A percentile compares a stretch with the other conserved stretches of the same genome.
These are phyloP conservation scores for Dactylellina haptotyla DNA, from an alignment of 2,329 filamentous ascomycete genomes.

Conservation along the genomic window DNA sequence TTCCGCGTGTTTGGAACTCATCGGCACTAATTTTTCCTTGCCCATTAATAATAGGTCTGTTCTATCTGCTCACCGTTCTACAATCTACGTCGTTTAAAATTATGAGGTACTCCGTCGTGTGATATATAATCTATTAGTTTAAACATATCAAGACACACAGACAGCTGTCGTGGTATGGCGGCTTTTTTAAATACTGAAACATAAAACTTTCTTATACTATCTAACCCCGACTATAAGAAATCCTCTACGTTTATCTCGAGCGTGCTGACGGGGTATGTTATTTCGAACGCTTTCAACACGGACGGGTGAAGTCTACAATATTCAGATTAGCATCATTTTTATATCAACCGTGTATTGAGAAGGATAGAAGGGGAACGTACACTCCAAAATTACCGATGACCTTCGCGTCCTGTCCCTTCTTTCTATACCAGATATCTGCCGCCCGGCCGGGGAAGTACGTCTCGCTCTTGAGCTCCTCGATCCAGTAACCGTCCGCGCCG, in stretches of 20 bases:
- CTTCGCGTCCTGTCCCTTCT: constrained; percentile 74
- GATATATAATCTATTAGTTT: too few species aligned
- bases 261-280: constrained; percentile 92
- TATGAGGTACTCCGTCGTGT: too few species aligned
- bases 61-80: neutral
- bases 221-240: constrained; percentile 70
- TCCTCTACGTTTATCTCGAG: constrained; percentile 92
- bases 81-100: too few species aligned
- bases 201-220: neutral
- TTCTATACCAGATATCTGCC: constrained; percentile 80
- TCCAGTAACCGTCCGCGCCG: constrained; percentile 82
- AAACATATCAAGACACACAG: too few species aligned
- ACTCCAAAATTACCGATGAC: constrained; percentile 92
- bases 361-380: constrained; percentile 46
- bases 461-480: constrained; percentile 74
- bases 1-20: too few species aligned
- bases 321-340: constrained; percentile 24
- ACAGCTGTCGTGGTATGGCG: neutral
- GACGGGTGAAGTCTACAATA: constrained; percentile 75
- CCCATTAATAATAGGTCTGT: too few species aligned
- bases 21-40: too few species aligned
- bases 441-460: constrained; percentile 93
- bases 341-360: neutral
- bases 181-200: neutral
- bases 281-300: constrained; percentile 91